Evolutionary conservation across 108 stramenopile species (phyloP), one percentile per base, ranked within the genome.

Genomic region (Cylindrotheca closterium): DNA sequence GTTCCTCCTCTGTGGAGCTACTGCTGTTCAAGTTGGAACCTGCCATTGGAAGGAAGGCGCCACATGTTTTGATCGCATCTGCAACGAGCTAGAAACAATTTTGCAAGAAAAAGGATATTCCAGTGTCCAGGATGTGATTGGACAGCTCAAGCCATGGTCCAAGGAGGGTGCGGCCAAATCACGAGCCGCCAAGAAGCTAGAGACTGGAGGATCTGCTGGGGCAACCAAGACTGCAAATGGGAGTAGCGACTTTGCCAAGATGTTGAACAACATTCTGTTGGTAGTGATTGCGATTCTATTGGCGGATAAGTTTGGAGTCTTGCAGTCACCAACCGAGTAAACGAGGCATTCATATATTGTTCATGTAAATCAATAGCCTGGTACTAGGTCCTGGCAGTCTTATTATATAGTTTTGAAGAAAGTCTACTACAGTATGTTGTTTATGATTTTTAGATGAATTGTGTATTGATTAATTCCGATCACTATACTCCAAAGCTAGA

Each of bases 1-100:
- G 47, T 77, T 93, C 66, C 63, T 96, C 47, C 54, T 96, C 58
- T 92, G 90, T 60, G 95, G 95, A 30, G 95, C 95, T 4, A 63
- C 66, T 26, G 92, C 91, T 42, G 95, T 96, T 0, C 95, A 96
- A 62, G 86, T 96, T 1, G 95, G 92, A 8, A 96, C 95, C 28
- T 89, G 88, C 27, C 95, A 96, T 60, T 96, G 95, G 95, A 84
- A 60, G 12, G 95, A 96, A 75, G 95, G 95, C 7, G 85, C 95
- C 0, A 65, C 61, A 18, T 96, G 95, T 75, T 96, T 96, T 72
- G 91, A 96, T 76, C 86, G 95, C 34, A 92, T 96, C 37, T 77
- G 74, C 30, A 63, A 79, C 4, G 92, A 96, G 56, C 55, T 92
- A 42, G 24, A 58, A 34, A 70, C 58, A 7, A 59, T 92, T 15